A percentile compares a stretch with the other conserved stretches of the same genome.
These are phyloP conservation scores for Cladosporium sp. DNA, from an alignment of 2,329 filamentous ascomycete species.

Conservation along the genomic window DNA sequence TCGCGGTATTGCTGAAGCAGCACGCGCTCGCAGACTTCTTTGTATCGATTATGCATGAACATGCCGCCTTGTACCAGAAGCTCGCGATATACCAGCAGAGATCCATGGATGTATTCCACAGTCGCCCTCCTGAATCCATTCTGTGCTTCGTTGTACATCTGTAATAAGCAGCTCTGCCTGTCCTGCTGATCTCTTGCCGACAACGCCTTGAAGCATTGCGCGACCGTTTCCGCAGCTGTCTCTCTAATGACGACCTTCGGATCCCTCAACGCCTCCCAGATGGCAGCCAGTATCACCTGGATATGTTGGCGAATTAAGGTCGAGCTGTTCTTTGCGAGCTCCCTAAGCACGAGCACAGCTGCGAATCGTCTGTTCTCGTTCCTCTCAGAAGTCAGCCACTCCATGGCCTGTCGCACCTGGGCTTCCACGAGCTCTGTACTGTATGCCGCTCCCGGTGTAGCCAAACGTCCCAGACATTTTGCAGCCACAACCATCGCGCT, in stretches of 20 bases:
- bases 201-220: conserved; percentile 93
- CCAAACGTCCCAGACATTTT: conserved; percentile 81
- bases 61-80: conserved; percentile 91
- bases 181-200: conserved; percentile 85
- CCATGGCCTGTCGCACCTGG: conserved; percentile 91
- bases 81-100: conserved; percentile 86
- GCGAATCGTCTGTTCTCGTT: conserved; percentile 92
- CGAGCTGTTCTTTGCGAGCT: conserved; percentile 86
- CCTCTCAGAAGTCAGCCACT: conserved; percentile 94
- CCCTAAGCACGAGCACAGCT: conserved; percentile 83
- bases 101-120: conserved; percentile 89
- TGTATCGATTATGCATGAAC: conserved; percentile 93
- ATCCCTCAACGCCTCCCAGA: conserved; percentile 92
- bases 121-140: conserved; percentile 74
- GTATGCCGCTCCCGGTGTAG: conserved; percentile 84
- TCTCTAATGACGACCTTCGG: conserved; percentile 86
- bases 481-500: conserved; percentile 87
- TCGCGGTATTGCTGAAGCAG: conserved; percentile 75
- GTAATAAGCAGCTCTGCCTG: conserved; percentile 81
- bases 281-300: conserved; percentile 88
- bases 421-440: conserved; percentile 95
- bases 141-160: conserved; percentile 83
- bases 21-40: conserved; percentile 87
- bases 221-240: conserved; percentile 87
- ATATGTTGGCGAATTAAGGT: conserved; percentile 96